Evolutionary conservation across 352 stramenopile species (phyloP).

Genomic region (Pythium periplocum): DNA sequence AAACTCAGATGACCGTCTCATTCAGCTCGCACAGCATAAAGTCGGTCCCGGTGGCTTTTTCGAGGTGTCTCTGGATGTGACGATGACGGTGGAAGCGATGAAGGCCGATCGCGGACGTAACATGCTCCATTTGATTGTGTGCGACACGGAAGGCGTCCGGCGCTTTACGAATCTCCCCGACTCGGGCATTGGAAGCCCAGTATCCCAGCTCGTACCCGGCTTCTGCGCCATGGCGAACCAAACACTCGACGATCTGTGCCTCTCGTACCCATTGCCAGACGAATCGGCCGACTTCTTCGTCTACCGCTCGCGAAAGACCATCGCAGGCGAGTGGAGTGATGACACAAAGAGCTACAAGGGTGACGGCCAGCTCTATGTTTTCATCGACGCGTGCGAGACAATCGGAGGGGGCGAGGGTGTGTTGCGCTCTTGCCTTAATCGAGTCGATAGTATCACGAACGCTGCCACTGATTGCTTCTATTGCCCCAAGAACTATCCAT

Average conservation of each 20-base stretch:
- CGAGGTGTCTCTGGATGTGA: constrained; percentile 34
- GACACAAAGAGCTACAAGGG: constrained; percentile 7
- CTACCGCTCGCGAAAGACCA: constrained; percentile 32
- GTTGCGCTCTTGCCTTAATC: constrained; percentile 39
- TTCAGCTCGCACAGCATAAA: constrained; percentile 31
- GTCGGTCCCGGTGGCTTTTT: constrained; percentile 33
- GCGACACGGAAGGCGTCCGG: constrained; percentile 15
- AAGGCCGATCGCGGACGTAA: constrained; percentile 24
- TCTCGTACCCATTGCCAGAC: constrained; percentile 40
- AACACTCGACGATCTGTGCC: constrained; percentile 42
- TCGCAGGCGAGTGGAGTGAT: constrained; percentile 6
- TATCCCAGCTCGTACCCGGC: constrained; percentile 10
- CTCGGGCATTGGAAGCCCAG: constrained; percentile 5
- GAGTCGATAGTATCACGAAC: constrained; percentile 7
- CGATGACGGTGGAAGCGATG: constrained; percentile 23
- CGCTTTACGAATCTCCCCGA: constrained; percentile 8
- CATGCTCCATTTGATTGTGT: constrained; percentile 49
- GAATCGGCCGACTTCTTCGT: constrained; percentile 24
- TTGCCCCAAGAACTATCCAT: constrained; percentile 35
- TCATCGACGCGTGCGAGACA: constrained; percentile 53
- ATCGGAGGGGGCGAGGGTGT: constrained; percentile 33
- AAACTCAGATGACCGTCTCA: constrained; percentile 8
- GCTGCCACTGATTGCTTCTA: constrained; percentile 30
- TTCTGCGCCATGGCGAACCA: constrained; percentile 51
- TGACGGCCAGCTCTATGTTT: constrained; percentile 29